Evolutionary conservation across 495 filamentous ascomycete species (phyloP), one percentile per base, ranked within the genome.

Genomic region (Saxophila tyrrhenica): DNA sequence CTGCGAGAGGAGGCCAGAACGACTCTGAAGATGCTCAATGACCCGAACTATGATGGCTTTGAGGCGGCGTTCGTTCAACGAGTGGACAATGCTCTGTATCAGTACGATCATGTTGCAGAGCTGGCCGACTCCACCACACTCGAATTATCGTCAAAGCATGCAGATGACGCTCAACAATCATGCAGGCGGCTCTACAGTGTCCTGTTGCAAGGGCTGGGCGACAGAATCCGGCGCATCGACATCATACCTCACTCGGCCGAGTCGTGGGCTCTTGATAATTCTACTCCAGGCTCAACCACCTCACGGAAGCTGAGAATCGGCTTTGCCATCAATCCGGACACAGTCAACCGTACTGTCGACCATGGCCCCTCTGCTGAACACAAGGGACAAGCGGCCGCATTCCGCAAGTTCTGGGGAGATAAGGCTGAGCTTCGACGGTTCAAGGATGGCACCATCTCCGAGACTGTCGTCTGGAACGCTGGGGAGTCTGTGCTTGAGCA

Each of bases 351-450:
- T 20, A 72, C 78, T 20, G 82, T 95, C 42, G 92, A 98, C 61
- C 83, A 87, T 62, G 92, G 92, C 1, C 92, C 92, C 1, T 65
- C 82, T 0, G 87, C 87, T 2, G 87, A 95, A 65, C 75, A 88
- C 46, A 88, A 81, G 64, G 76, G 78, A 52, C 77, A 80, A 59
- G 79, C 84, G 29, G 77, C 79, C 8, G 71, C 69, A 22, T 89
- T 85, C 56, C 80, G 81, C n/a, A 71, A 76, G 25, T 87, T 89
- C 63, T 89, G 85, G 85, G 85, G 84, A 7, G 76, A 84, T 2
- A 85, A 83, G 62, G 72, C 85, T 13, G 85, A 87, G 54, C 72
- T 88, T 17, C 75, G 85, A 61, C 80, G 85, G 32, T 88, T 87
- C 65, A 83, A 83, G 54, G 80, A 85, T 51, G 85, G 84, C 15